Evolutionary conservation across 345 rosid species (phyloP).

Genomic region (Odontarrhena argentea): DNA sequence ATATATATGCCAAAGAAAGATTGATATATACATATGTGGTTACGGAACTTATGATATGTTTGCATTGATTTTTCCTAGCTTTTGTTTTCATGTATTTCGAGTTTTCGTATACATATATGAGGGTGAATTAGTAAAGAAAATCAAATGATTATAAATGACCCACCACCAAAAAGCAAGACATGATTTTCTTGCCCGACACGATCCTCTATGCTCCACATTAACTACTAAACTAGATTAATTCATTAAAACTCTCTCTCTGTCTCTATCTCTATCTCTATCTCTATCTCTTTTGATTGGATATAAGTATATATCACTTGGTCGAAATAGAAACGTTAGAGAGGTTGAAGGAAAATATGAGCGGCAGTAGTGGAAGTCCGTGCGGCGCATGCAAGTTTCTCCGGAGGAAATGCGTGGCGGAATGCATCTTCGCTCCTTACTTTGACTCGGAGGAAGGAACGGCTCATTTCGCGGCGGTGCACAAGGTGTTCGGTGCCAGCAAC

Average conservation of each 20-base stretch:
- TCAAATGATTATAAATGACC: slow-evolving; percentile 37
- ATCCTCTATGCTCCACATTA: slow-evolving; percentile 31
- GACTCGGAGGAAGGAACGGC: slow-evolving; percentile 78
- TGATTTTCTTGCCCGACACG: slow-evolving; percentile 37
- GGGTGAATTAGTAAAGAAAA: neutral
- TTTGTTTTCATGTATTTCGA: no score
- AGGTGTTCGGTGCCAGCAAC: slow-evolving; percentile 88
- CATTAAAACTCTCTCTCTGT: neutral
- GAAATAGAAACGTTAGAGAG: neutral
- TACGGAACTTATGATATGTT: neutral
- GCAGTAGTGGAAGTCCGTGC: slow-evolving; percentile 62
- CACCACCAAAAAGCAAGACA: slow-evolving; percentile 42
- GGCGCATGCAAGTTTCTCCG: slow-evolving; percentile 87
- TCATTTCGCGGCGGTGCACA: slow-evolving; percentile 83
- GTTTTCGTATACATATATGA: no score
- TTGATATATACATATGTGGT: no score
- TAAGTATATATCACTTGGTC: slow-evolving; percentile 3
- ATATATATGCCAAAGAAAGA: no score
- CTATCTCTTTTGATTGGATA: neutral
- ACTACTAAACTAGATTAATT: neutral
- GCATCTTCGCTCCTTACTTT: slow-evolving; percentile 84
- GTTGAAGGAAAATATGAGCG: slow-evolving; percentile 41
- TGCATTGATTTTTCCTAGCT: neutral
- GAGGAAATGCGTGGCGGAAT: slow-evolving; percentile 74
- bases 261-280: neutral